Percentiles rank a stretch among this genome's conserved stretches.
phyloP scores from a whole-genome alignment of 331 rosid genomes.

The Spiraea crenata region DNA sequence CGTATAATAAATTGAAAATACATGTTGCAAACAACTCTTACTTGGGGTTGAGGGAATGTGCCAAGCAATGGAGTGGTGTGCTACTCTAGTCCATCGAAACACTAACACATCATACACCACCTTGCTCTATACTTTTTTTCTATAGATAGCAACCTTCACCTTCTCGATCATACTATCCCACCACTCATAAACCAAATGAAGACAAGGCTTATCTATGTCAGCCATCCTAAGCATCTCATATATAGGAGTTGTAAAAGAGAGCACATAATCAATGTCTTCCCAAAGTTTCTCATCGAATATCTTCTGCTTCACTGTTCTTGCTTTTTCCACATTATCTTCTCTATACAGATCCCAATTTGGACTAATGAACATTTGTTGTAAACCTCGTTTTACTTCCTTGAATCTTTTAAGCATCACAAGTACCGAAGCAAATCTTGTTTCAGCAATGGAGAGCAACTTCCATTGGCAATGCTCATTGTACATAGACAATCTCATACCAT shows the following conservation, averaged over 20 bases:
- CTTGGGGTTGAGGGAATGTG: conserved; percentile 1
- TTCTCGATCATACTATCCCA: neutral
- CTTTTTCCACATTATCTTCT: neutral
- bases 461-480: neutral
- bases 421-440: neutral
- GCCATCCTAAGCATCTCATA: neutral
- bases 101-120: too few relatives aligned
- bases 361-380: neutral
- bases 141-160: neutral
- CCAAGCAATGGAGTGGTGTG: neutral
- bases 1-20: too few relatives aligned
- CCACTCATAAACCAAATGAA: neutral
- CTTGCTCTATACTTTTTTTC: too few relatives aligned
- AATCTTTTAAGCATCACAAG: neutral
- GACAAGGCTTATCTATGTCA: neutral
- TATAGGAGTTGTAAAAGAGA: neutral
- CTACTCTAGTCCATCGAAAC: too few relatives aligned
- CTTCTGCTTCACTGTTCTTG: neutral
- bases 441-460: neutral
- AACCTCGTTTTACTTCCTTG: neutral
- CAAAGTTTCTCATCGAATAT: neutral
- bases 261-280: neutral
- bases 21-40: neutral
- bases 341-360: too few relatives aligned
- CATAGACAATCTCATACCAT: neutral